These are phyloP conservation scores for Zostera marina DNA, from an alignment of 116 monocot genomes.

Conservation along the genomic window DNA sequence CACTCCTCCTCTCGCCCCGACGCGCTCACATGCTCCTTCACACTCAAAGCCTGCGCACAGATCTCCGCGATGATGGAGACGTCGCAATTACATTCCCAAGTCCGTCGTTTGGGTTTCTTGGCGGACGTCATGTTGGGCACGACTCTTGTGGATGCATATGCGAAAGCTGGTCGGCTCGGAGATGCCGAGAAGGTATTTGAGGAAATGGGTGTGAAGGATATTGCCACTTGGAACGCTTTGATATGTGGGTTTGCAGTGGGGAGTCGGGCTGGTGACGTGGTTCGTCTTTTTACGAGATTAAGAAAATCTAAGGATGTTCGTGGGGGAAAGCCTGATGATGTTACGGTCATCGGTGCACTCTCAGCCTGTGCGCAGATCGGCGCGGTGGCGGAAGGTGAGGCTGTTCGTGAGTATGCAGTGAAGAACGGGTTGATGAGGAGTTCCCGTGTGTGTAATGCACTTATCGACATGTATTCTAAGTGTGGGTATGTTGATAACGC, in stretches of 20 bases:
- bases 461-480: constrained; percentile 76
- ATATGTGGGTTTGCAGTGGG: constrained; percentile 36
- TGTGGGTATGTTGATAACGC: constrained; percentile 48
- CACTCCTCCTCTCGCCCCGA: constrained; percentile 27
- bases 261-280: constrained; percentile 31
- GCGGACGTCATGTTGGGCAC: constrained; percentile 49
- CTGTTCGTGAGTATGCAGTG: constrained; percentile 21
- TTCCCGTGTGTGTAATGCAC: constrained; percentile 43
- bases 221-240: constrained; percentile 74
- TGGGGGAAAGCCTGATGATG: constrained; percentile 24
- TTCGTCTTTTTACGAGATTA: constrained; percentile 30
- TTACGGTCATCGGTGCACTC: constrained; percentile 54
- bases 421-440: constrained; percentile 13
- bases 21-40: constrained; percentile 67
- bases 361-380: constrained; percentile 76
- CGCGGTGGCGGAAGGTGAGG: constrained; percentile 21
- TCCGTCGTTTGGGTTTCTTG: constrained; percentile 28
- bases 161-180: constrained; percentile 24
- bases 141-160: constrained; percentile 62
- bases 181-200: constrained; percentile 42
- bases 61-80: constrained; percentile 16
- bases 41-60: constrained; percentile 46
- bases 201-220: constrained; percentile 52
- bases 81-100: constrained; percentile 30
- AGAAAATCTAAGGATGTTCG: not conserved